Conservation (phyloP, 139 green algal species). For the Chlamydomonas applanata region DNA sequence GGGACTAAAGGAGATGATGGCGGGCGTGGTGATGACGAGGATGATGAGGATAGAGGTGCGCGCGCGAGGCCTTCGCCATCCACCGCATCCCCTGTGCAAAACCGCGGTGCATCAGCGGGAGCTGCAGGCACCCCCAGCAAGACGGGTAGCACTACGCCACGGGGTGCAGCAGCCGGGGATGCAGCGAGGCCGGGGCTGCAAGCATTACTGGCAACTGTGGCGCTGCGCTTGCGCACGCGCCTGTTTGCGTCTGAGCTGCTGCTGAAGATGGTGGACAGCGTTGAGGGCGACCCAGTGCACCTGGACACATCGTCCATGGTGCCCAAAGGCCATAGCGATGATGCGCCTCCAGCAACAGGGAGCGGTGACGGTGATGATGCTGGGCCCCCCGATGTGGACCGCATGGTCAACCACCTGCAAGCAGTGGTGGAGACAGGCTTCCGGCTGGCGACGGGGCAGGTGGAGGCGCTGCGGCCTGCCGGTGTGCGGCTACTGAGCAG, state of each 20-base stretch:
- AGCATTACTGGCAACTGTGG: background rate
- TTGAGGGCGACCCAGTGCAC: no score
- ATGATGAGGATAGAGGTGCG: constrained; percentile 38
- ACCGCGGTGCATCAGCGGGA: no score
- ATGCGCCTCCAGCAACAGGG: no score
- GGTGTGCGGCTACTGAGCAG: constrained; percentile 60
- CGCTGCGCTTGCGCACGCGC: constrained; percentile 74
- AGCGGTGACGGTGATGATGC: no score
- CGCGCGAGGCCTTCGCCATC: background rate
- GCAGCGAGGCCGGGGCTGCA: constrained; percentile 6
- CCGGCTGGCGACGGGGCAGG: constrained; percentile 61
- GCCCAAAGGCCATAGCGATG: no score
- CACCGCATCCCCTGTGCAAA: background rate
- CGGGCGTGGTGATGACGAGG: constrained; percentile 19
- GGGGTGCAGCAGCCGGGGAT: constrained; percentile 5
- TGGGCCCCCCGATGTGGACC: no score
- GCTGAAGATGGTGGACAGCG: constrained; percentile 1
- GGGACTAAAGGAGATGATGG: no score
- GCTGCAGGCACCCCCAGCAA: no score
- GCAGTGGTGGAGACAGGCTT: constrained; percentile 79
- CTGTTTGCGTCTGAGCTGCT: constrained; percentile 76
- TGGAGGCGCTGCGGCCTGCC: constrained; percentile 58
- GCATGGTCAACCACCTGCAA: constrained; percentile 33
- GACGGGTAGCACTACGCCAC: background rate
- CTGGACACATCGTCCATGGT: no score